phyloP scores from a whole-genome alignment of 257 asterid genomes.

The Avicennia marina region DNA sequence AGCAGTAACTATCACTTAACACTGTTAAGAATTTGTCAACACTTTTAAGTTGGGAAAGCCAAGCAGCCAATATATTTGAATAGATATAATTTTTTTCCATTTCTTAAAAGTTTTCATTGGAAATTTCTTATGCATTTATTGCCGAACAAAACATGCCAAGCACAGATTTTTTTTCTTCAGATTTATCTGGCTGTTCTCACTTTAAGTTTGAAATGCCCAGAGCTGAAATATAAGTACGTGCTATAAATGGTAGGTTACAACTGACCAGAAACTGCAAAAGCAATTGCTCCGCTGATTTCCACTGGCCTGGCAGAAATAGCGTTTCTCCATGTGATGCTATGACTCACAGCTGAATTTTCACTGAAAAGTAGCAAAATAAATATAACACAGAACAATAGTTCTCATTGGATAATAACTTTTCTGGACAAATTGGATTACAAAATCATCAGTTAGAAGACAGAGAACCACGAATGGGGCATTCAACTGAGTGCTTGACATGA shows the following conservation, averaged over 20 bases:
- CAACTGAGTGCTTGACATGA: neutral
- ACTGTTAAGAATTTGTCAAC: neutral
- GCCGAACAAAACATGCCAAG: neutral
- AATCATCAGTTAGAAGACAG: no score
- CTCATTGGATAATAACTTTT: slow-evolving; percentile 1
- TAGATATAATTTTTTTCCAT: no score
- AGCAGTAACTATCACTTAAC: neutral
- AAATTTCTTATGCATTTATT: neutral
- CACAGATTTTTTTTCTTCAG: neutral
- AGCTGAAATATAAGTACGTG: neutral
- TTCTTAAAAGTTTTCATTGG: neutral
- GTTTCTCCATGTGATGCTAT: slow-evolving; percentile 61
- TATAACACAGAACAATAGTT: neutral
- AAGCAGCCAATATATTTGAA: no score
- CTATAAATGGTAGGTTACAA: no score
- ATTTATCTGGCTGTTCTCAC: neutral
- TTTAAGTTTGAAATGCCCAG: neutral
- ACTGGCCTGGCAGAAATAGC: slow-evolving; percentile 62
- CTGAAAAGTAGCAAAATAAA: slow-evolving; percentile 30
- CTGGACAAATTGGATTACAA: no score
- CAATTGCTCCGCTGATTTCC: slow-evolving; percentile 65
- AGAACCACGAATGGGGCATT: neutral
- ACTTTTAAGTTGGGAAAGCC: no score
- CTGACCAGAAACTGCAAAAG: slow-evolving; percentile 86
- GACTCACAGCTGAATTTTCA: slow-evolving; percentile 93